Base-by-base conservation (phyloP, 129 eudicot genomes). In the Pittosporum tobira region DNA sequence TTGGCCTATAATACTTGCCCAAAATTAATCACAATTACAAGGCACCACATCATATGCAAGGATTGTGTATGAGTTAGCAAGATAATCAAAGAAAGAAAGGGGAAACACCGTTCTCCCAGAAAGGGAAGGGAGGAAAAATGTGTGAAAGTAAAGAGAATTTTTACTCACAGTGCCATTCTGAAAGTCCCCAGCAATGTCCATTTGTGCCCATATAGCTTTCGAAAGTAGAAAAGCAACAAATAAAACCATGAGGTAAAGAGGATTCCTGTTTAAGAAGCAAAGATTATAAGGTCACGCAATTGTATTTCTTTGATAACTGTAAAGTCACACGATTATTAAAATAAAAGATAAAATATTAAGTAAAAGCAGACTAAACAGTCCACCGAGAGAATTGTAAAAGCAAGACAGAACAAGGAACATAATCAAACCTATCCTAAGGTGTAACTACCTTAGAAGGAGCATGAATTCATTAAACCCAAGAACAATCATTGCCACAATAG, bases 381-480 rank as follows among this genome's bases (percentile, higher is more conserved):
- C 13, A 16, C n/a, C 4, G 19, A 24, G 34, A 42, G 30, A 46
- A 54, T n/a, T 46, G n/a, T 27, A 19, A 49, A 49, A 0, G 29
- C 12, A 34, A 49, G 5, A 27, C 11, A 16, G n/a, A 26, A 8
- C 11, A 14, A 20, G 22, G 51, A 43, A 46, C 51, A 45, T 37
- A 14, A 8, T 25, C 12, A 5, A 28, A 20, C 14, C 16, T 26
- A 9, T 30, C 43, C 36, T 19, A 1, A 13, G 40, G 25, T 18
- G 26, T 6, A 40, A n/a, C 15, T 61, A 88, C 96, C 84, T 88
- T 61, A 88, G 67, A 68, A 88, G 96, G 25, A 79, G 64, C 94
- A 88, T 81, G 42, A 88, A 75, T 65, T 88, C 96, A 59, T 88
- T 77, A 51, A 84, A 84, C 31, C 96, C 94, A 20, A 88, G 79